Evolutionary conservation across 78 protist species (phyloP), one percentile per base, ranked within the genome.

Genomic region (Anaeramoeba flamelloides): DNA sequence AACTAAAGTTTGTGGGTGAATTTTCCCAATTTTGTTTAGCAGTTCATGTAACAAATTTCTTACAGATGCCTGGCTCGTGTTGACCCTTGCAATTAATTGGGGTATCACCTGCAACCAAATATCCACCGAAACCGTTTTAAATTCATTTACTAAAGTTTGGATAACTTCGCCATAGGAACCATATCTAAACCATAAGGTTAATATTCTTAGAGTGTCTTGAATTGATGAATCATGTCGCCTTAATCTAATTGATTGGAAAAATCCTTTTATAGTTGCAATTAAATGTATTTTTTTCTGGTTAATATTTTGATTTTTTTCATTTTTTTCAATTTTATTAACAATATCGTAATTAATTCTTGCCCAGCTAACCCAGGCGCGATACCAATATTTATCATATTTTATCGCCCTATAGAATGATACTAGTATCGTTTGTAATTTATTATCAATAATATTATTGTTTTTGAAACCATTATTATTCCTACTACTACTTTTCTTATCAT

Each of bases 1-100:
- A 37, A 95, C 85, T 34, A 97, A 88, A 0, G 98, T 97, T 79
- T 96, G 98, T n/a, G 99, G 99, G 80, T 97, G 99, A 81, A 75
- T 84, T 77, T 82, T 79, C 53, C 94, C 97, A 32, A 95, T n/a
- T n/a, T n/a, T n/a, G n/a, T n/a, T n/a, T n/a, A n/a, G n/a, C n/a
- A n/a, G n/a, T n/a, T n/a, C n/a, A n/a, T n/a, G n/a, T n/a, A n/a
- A n/a, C n/a, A n/a, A n/a, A n/a, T n/a, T n/a, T n/a, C n/a, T n/a
- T n/a, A n/a, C n/a, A n/a, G n/a, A n/a, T n/a, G n/a, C n/a, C n/a
- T n/a, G n/a, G n/a, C n/a, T n/a, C n/a, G n/a, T 83, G 89, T 94
- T 90, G 53, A 97, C 87, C n/a, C 95, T 88, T 26, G 98, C 98
- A 39, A 94, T 92, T 41, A 94, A 81, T 84, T 87, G 87, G n/a